Evolutionary conservation across 495 filamentous ascomycete species (phyloP), one percentile per base, ranked within the genome.

Genomic region (Xylaria sp.): DNA sequence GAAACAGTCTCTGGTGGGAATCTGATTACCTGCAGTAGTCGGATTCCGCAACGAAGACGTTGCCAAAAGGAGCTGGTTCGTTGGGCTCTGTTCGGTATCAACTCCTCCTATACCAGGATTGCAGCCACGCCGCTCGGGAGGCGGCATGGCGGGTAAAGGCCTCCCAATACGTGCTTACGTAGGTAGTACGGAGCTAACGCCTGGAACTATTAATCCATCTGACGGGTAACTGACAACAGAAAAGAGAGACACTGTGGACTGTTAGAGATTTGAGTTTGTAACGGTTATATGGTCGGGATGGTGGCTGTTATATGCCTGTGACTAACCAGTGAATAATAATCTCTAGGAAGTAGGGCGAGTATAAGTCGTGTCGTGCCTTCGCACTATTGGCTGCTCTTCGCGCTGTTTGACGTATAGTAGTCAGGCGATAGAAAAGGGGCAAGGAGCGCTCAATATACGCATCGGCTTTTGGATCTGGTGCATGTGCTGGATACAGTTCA

Each of bases 21-120:
- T 35, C 33, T 24, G 44, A 69, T 61, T 29, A 41, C 67, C 55
- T 52, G 57, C 57, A 61, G 44, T 52, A 61, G 67, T 69, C 31
- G 55, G 67, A 61, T 61, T 41, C 67, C 57, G 67, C 58, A 62
- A 52, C 21, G 24, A 46, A 8, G 12, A 11, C 14, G 57, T 26
- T 59, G 26, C 57, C 57, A 43, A 53, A 53, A 48, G 57, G 19
- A 46, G 43, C 19, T 5, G 17, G 43, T 52, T 50, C 31, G n/a
- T 26, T 5, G 33, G 55, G 41, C 2, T 46, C 41, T 48, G 26
- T 64, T 64, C 24, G 6, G 24, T 24, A 48, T 31, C 61, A 48
- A 64, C 4, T 64, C 24, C 29, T 64, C 15, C 24, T 21, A 15
- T 43, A 43, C 24, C 29, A 43, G 29, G 41, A n/a, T 46, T 63